phyloP scores from a whole-genome alignment of 2,329 filamentous ascomycete genomes.

The Talaromyces sp. region DNA sequence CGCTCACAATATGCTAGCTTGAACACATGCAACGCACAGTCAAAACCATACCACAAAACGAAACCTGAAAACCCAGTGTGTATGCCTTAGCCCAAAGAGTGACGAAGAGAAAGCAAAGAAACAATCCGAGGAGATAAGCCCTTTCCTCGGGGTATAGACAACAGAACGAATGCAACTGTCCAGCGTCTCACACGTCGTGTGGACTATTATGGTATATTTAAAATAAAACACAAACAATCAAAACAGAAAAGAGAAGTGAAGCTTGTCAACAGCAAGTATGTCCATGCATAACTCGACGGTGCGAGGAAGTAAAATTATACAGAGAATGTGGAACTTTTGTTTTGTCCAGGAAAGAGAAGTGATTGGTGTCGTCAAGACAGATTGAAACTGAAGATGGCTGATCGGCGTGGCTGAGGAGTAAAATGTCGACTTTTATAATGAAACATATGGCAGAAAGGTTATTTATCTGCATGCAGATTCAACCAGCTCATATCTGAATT shows the following conservation, averaged over 20 bases:
- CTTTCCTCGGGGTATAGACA: constrained; percentile 2
- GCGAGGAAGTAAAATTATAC: constrained; percentile 6
- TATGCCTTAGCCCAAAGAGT: constrained; percentile 5
- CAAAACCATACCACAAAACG: background rate
- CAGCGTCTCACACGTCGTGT: constrained; percentile 7
- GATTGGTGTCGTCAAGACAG: constrained; percentile 1
- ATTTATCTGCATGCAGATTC: constrained; percentile 28
- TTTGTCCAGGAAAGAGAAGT: background rate
- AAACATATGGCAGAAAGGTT: background rate
- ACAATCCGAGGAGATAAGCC: background rate
- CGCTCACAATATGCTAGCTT: constrained; percentile 7
- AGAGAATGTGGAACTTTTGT: constrained; percentile 1
- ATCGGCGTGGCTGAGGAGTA: background rate
- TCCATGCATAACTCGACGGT: constrained; percentile 5
- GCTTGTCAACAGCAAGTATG: constrained; percentile 5
- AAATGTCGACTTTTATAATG: background rate
- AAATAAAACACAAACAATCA: background rate
- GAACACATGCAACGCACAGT: constrained; percentile 9
- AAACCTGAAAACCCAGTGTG: background rate
- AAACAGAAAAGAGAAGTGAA: background rate
- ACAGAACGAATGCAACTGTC: background rate
- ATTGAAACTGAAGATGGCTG: background rate
- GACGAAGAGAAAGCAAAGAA: background rate
- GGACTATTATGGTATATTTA: constrained; percentile 8
- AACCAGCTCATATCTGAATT: constrained; percentile 46